phyloP scores from a whole-genome alignment of 371 early-diverging fungal genomes.

The Apophysomyces elegans region DNA sequence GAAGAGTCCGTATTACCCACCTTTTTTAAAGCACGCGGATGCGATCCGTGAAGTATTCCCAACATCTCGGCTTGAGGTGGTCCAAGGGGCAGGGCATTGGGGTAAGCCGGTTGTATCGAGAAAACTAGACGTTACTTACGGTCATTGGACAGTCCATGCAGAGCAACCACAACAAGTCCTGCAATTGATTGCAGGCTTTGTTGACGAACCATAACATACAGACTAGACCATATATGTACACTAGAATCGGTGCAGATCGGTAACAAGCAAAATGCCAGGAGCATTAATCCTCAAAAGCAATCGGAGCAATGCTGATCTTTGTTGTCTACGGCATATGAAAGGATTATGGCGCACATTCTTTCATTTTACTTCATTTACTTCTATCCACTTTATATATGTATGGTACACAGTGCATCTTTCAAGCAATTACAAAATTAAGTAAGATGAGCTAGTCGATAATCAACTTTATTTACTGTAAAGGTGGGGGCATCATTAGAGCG shows the following conservation, averaged over 20 bases:
- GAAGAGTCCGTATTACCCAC: constrained; percentile 67
- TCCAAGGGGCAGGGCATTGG: constrained; percentile 87
- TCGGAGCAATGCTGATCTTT: too few relatives aligned
- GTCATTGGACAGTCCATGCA: constrained; percentile 68
- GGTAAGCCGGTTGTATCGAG: constrained; percentile 54
- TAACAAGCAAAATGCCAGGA: too few relatives aligned
- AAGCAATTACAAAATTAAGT: neutral
- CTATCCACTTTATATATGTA: too few relatives aligned
- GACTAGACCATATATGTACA: neutral
- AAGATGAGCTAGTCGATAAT: neutral
- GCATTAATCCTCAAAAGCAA: too few relatives aligned
- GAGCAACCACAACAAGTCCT: constrained; percentile 76
- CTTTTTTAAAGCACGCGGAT: constrained; percentile 40
- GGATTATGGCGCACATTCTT: too few relatives aligned
- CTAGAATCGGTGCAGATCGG: too few relatives aligned
- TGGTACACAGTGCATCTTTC: neutral
- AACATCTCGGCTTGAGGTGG: constrained; percentile 55
- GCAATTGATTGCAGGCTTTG: constrained; percentile 53
- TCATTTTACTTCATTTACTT: too few relatives aligned
- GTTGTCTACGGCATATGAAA: too few relatives aligned
- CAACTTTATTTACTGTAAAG: neutral
- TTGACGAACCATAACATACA: constrained; percentile 16
- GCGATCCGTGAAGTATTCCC: constrained; percentile 70
- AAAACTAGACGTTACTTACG: constrained; percentile 6
- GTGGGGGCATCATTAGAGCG: neutral